A percentile compares a stretch with the other conserved stretches of the same genome.
These are phyloP conservation scores for Grosmannia penicillata DNA, from an alignment of 2,329 filamentous ascomycete genomes.

Conservation along the genomic window DNA sequence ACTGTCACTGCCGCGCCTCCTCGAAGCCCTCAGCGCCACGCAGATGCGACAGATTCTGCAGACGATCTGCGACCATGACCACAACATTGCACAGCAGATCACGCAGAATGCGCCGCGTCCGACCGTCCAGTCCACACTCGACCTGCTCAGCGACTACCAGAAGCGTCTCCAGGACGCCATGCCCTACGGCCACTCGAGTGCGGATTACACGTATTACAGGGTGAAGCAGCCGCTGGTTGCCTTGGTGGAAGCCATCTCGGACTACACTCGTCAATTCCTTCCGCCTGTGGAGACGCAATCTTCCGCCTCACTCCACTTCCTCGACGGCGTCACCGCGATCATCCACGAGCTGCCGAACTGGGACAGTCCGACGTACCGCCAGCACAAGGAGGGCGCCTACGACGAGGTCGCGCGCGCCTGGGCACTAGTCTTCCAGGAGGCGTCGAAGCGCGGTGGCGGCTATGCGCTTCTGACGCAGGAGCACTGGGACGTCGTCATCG, in stretches of 20 bases:
- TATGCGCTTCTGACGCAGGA: slow-evolving; percentile 71
- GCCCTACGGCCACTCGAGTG: slow-evolving; percentile 70
- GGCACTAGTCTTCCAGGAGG: slow-evolving; percentile 81
- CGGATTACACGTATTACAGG: slow-evolving; percentile 90
- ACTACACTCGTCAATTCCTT: slow-evolving; percentile 91
- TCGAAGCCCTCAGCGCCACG: slow-evolving; percentile 80
- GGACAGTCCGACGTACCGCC: slow-evolving; percentile 75
- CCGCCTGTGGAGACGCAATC: slow-evolving; percentile 79
- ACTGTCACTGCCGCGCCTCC: slow-evolving; percentile 51
- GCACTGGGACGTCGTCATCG: slow-evolving; percentile 80
- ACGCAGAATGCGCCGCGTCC: slow-evolving; percentile 75
- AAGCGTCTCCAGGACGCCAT: slow-evolving; percentile 62
- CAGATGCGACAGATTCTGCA: slow-evolving; percentile 79
- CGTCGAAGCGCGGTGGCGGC: slow-evolving; percentile 78
- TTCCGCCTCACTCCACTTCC: slow-evolving; percentile 69
- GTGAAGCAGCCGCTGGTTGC: slow-evolving; percentile 68
- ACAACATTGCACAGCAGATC: slow-evolving; percentile 73
- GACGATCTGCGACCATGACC: slow-evolving; percentile 79
- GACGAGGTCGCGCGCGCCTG: slow-evolving; percentile 92
- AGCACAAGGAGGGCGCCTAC: slow-evolving; percentile 91
- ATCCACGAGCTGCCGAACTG: slow-evolving; percentile 84
- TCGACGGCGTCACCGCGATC: slow-evolving; percentile 80
- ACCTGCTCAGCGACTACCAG: slow-evolving; percentile 73
- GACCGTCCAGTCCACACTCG: slow-evolving; percentile 63
- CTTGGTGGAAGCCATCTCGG: slow-evolving; percentile 76